Evolutionary conservation across 768 basidiomycete genomes (phyloP), one percentile per base, ranked within the genome.

Genomic region (Clitopilus passeckerianus): DNA sequence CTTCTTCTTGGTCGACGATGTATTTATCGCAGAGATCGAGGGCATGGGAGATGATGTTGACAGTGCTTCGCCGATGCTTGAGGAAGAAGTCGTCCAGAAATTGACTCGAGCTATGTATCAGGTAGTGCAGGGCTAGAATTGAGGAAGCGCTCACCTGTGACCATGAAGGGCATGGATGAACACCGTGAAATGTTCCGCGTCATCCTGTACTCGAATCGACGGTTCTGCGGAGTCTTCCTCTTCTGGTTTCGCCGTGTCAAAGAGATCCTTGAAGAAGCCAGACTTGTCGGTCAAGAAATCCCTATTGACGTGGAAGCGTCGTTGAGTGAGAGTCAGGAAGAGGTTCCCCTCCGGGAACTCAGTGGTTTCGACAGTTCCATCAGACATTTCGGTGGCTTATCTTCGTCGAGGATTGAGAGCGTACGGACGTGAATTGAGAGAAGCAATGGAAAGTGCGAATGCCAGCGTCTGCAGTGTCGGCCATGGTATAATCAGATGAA

Each of bases 21-120:
- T 61, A 60, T 35, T 63, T 62, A 33, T 60, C 53, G 34, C 24
- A 59, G 30, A 63, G 34, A 22, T 60, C 61, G n/a, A 59, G n/a
- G 4, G 33, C 62, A 27, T 20, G 20, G n/a, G 57, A 55, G 6
- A 60, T 61, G 33, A 65, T 34, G 20, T 52, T 58, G 24, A 37
- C 58, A 7, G 57, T 61, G 22, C 37, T 16, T 44, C 55, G 20
- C 46, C 50, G 23, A 22, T 41, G 53, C 23, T 57, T 59, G 6
- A 54, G 59, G 1, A 61, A 56, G 15, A 58, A 55, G 22, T 22
- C 24, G 30, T 65, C 56, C 24, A 63, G 34, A 22, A 59, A 62
- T 6, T 35, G 53, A 24, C n/a, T 30, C 7, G 30, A 33, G 30
- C 14, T 55, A 34, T 18, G 44, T 27, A 10, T n/a, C 43, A 16